These are phyloP conservation scores for Claviceps maximensis DNA, from an alignment of 2,329 filamentous ascomycete species.

Conservation along the genomic window DNA sequence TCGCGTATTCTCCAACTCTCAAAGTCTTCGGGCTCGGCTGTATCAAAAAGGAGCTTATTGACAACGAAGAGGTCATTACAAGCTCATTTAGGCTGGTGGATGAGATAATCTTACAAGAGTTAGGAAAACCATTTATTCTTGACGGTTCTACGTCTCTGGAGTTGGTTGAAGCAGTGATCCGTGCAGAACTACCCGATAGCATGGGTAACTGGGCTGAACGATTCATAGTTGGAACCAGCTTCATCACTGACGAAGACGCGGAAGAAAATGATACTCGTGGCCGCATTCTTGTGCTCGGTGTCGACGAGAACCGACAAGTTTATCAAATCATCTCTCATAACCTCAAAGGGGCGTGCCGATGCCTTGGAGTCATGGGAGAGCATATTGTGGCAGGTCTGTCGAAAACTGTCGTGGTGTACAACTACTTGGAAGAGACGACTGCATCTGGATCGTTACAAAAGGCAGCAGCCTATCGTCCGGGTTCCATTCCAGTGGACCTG, in stretches of 20 bases:
- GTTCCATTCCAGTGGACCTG: constrained; percentile 73
- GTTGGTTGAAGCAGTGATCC: constrained; percentile 72
- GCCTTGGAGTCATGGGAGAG: constrained; percentile 59
- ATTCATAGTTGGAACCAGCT: constrained; percentile 86
- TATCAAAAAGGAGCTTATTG: constrained; percentile 57
- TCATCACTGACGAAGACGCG: constrained; percentile 47
- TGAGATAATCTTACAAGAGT: constrained; percentile 70
- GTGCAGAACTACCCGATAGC: constrained; percentile 53
- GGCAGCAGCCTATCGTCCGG: constrained; percentile 62
- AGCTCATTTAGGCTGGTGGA: constrained; percentile 85
- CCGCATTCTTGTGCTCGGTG: constrained; percentile 72
- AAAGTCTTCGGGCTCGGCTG: constrained; percentile 80
- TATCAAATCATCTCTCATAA: constrained; percentile 57
- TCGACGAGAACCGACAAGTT: constrained; percentile 60
- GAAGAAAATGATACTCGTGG: constrained; percentile 42
- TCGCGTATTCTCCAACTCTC: constrained; percentile 70
- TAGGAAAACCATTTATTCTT: constrained; percentile 57
- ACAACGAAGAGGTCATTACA: constrained; percentile 60
- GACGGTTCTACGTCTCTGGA: constrained; percentile 40
- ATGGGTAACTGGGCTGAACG: constrained; percentile 51
- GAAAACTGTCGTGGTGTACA: constrained; percentile 61
- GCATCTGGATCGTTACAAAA: constrained; percentile 50
- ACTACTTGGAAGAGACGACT: constrained; percentile 42
- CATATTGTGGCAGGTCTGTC: constrained; percentile 78
- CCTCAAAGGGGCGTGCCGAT: constrained; percentile 70